Evolutionary conservation across 2,329 filamentous ascomycete species (phyloP), one percentile per base, ranked within the genome.

Genomic region (Talaromyces piceae): DNA sequence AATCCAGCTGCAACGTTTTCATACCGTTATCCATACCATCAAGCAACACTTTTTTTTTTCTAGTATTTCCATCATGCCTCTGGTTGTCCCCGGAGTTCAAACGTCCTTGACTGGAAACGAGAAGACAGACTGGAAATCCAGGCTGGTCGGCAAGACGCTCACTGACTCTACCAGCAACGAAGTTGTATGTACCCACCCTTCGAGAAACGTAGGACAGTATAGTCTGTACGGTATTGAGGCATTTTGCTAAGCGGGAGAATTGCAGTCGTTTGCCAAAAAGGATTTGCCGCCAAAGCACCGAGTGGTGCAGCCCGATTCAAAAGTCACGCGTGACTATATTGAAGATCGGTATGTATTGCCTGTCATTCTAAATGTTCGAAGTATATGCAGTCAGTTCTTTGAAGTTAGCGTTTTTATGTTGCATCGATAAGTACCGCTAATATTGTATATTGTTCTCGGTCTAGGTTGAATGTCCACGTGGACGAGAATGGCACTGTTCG

Each of bases 101-200:
- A 61, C 61, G 41, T 56, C 56, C 27, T 53, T 61, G 46, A 62
- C 61, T 31, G 61, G 48, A 30, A 23, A 54, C 41, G 60, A 67
- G 49, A 66, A 66, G 59, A 61, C 63, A 26, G 66, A 71, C 47
- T 76, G 73, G 73, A 61, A 65, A 47, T 64, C 60, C 43, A 75
- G 74, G 59, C 63, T 76, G 27, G 63, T 71, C 44, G 73, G 73
- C 47, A 76, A 76, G 65, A 73, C 67, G 48, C 63, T 76, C 37
- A 65, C 65, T 31, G 69, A 73, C 1, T 54, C 58, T 2, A 55
- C 58, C 4, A 65, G 56, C n/a, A 64, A 71, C 58, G 63, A 64
- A 39, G 59, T 60, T 26, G 69, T 72, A 55, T 30, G 65, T 22
- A 31, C 18, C 23, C 3, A 9, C 13, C 20, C 25, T n/a, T 9